phyloP scores from a whole-genome alignment of 805 yeast genomes.

The Cyberlindnera maclurae region DNA sequence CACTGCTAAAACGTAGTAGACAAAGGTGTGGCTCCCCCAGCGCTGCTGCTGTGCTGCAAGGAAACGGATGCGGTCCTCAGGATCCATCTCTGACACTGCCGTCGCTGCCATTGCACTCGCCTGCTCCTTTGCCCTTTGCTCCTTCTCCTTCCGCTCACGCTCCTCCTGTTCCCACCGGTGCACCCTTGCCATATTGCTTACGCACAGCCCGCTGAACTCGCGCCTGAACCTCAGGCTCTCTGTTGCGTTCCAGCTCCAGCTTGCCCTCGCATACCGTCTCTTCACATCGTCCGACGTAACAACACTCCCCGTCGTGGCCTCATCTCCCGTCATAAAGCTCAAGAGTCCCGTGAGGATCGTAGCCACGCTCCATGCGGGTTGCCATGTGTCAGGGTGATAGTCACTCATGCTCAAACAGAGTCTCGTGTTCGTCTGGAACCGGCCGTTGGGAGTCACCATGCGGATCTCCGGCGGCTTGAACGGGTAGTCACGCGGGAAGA shows the following conservation, averaged over 20 bases:
- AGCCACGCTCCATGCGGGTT: constrained; percentile 92
- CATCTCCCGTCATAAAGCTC: constrained; percentile 89
- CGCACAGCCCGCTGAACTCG: constrained; percentile 66
- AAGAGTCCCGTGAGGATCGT: constrained; percentile 82
- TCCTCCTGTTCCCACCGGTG: constrained; percentile 6
- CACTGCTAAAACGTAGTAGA: constrained; percentile 29
- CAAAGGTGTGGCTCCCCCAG: constrained; percentile 1
- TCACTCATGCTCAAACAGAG: constrained; percentile 91
- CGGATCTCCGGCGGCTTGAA: constrained; percentile 87
- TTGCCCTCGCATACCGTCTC: constrained; percentile 47
- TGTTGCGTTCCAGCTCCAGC: constrained; percentile 51
- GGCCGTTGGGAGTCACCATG: constrained; percentile 86
- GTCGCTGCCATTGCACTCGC: constrained; percentile 4
- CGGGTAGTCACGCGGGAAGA: constrained; percentile 82
- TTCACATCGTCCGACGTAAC: constrained; percentile 53
- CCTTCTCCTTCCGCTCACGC: constrained; percentile 10
- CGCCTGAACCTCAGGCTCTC: constrained; percentile 50
- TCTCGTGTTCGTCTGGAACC: constrained; percentile 74
- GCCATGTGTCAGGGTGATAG: constrained; percentile 92
- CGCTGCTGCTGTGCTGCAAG: constrained; percentile 11
- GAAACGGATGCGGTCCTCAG: constrained; percentile 62
- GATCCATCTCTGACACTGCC: constrained; percentile 24
- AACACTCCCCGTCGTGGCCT: constrained; percentile 78
- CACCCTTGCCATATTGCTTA: constrained; percentile 24
- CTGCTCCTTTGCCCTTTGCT: constrained; percentile 7